Percentiles rank a stretch among this genome's conserved stretches.
These are phyloP conservation scores for Platanthera guangdongensis DNA, from an alignment of 106 monocot genomes.

Conservation along the genomic window DNA sequence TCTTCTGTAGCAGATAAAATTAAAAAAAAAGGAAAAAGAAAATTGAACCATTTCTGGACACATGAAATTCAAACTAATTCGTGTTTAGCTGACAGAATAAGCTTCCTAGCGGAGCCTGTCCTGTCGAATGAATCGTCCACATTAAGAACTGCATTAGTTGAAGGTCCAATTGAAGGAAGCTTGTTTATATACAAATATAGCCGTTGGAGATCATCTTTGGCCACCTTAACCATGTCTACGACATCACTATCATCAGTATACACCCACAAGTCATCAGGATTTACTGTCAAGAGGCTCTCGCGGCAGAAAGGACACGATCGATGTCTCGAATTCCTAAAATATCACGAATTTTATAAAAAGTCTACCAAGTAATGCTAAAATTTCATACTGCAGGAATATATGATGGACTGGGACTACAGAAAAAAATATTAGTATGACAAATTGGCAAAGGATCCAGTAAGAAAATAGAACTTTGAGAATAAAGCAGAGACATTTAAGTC, in stretches of 20 bases:
- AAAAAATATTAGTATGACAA: neutral
- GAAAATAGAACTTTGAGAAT: too few relatives aligned
- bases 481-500: too few relatives aligned
- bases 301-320: conserved; percentile 80
- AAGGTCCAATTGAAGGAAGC: conserved; percentile 37
- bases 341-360: neutral
- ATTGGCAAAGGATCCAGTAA: neutral
- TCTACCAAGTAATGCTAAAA: neutral
- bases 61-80: neutral
- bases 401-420: neutral
- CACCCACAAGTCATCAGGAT: conserved; percentile 44
- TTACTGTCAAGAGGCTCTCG: conserved; percentile 39
- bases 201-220: conserved; percentile 43
- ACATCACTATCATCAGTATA: conserved; percentile 43
- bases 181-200: conserved; percentile 65
- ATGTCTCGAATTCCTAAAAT: conserved; percentile 52
- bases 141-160: conserved; percentile 28
- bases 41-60: neutral
- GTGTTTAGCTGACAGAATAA: neutral
- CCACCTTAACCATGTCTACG: conserved; percentile 34
- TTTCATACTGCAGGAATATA: neutral
- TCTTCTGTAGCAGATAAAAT: neutral
- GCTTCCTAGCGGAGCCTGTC: conserved; percentile 12
- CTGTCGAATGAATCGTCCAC: conserved; percentile 32
- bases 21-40: neutral